phyloP scores from a whole-genome alignment of 108 stramenopile species.

The Fragilaria crotonensis region DNA sequence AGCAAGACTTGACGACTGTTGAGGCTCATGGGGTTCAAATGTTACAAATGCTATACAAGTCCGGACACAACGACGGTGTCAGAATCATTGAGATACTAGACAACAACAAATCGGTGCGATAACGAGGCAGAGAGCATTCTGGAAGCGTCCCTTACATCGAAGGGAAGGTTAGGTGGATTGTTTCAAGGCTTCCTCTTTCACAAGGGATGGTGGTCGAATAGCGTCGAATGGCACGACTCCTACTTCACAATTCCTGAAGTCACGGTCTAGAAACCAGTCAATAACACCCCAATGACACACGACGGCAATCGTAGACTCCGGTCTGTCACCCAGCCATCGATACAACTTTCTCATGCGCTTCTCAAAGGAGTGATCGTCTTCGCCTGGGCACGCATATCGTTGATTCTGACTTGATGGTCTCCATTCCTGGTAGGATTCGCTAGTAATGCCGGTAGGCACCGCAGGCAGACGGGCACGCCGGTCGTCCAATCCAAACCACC shows the following conservation, averaged over 20 bases:
- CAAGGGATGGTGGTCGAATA: too few species aligned
- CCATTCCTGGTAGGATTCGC: constrained; percentile 38
- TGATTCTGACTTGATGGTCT: constrained; percentile 41
- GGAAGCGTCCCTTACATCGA: too few species aligned
- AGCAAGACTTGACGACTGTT: too few species aligned
- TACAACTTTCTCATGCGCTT: constrained; percentile 37
- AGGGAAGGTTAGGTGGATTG: too few species aligned
- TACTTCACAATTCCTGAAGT: constrained; percentile 46
- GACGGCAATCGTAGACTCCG: constrained; percentile 33
- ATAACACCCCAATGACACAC: constrained; percentile 59
- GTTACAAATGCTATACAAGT: too few species aligned
- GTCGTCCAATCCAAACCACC: constrained; percentile 10
- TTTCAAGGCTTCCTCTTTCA: too few species aligned
- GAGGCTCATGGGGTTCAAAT: too few species aligned
- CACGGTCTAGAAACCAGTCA: constrained; percentile 37
- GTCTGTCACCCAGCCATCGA: constrained; percentile 24
- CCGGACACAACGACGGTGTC: too few species aligned
- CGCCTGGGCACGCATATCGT: constrained; percentile 42
- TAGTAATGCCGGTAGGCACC: neutral
- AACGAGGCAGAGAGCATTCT: too few species aligned
- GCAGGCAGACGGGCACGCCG: neutral
- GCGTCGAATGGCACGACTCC: constrained; percentile 21
- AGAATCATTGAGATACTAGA: too few species aligned
- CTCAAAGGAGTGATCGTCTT: constrained; percentile 40
- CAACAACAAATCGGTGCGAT: too few species aligned